Percentiles rank a stretch among this genome's conserved stretches.
Conservation (phyloP, 345 rosid genomes). For the Kernera saxatilis region DNA sequence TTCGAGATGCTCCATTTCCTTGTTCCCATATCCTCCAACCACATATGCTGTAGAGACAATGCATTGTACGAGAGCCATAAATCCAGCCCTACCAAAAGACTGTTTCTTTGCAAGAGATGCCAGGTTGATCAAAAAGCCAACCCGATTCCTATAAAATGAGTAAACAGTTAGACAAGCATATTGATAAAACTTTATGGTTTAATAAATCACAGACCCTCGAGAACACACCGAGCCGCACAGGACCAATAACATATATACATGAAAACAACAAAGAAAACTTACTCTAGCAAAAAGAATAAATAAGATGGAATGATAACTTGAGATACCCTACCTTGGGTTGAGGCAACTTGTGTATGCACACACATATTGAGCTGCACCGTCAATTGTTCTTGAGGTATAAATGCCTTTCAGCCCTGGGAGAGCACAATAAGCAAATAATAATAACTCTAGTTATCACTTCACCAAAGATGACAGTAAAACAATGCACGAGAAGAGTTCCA, state of each 20-base stretch:
- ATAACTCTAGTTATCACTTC: not conserved
- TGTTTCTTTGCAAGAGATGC: constrained; percentile 66
- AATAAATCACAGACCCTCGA: not conserved
- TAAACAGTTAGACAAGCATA: not conserved
- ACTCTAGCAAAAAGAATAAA: not conserved
- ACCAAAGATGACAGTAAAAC: not conserved
- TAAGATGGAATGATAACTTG: not conserved
- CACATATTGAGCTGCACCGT: constrained; percentile 54
- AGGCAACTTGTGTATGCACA: constrained; percentile 56
- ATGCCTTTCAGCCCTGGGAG: constrained; percentile 64
- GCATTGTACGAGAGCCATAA: constrained; percentile 78
- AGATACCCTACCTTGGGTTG: constrained; percentile 41
- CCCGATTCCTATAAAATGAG: constrained; percentile 46
- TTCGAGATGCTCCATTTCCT: constrained; percentile 25
- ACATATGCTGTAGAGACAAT: constrained; percentile 60
- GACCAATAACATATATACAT: not conserved
- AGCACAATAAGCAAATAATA: constrained; percentile 8
- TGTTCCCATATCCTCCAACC: constrained; percentile 23
- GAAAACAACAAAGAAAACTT: not conserved
- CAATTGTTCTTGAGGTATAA: constrained; percentile 66
- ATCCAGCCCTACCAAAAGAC: constrained; percentile 86
- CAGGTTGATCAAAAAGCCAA: constrained; percentile 51
- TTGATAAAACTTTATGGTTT: not conserved
- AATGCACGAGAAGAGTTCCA: not conserved
- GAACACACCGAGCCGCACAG: not conserved